These are phyloP conservation scores for Gastroboletus turbinatus DNA, from an alignment of 1,284 basidiomycete species.

Conservation along the genomic window DNA sequence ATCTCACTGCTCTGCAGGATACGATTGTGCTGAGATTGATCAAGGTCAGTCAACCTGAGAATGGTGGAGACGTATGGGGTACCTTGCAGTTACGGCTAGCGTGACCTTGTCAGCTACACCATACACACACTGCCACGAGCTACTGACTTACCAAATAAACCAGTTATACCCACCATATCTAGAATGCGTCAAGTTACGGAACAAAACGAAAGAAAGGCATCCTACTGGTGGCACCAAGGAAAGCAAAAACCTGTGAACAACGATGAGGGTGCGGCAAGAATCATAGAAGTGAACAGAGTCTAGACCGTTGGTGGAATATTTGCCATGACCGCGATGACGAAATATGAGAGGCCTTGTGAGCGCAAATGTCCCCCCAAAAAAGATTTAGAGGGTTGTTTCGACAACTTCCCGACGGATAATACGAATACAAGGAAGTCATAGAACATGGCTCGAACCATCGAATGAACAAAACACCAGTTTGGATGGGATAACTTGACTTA, in stretches of 20 bases:
- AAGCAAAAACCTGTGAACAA: background rate
- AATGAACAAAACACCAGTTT: background rate
- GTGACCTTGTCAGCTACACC: background rate
- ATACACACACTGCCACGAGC: background rate
- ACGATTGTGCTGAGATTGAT: no score
- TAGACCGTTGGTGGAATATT: background rate
- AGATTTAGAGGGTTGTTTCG: background rate
- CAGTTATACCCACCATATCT: background rate
- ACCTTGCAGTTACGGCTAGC: background rate
- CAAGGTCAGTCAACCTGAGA: background rate
- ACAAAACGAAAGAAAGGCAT: background rate
- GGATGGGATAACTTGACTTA: background rate
- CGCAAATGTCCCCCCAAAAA: background rate
- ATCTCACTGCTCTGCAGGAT: background rate
- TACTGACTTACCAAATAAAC: background rate
- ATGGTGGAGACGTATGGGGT: background rate
- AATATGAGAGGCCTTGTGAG: background rate
- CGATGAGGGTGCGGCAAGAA: background rate
- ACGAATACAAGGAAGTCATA: constrained; percentile 1
- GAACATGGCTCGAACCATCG: background rate
- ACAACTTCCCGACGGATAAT: background rate
- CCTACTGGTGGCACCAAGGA: background rate
- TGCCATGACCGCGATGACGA: background rate
- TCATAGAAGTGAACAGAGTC: background rate
- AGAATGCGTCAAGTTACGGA: background rate